Conservation (phyloP, 2,329 filamentous ascomycete genomes). For the Akanthomyces dipterigenus region DNA sequence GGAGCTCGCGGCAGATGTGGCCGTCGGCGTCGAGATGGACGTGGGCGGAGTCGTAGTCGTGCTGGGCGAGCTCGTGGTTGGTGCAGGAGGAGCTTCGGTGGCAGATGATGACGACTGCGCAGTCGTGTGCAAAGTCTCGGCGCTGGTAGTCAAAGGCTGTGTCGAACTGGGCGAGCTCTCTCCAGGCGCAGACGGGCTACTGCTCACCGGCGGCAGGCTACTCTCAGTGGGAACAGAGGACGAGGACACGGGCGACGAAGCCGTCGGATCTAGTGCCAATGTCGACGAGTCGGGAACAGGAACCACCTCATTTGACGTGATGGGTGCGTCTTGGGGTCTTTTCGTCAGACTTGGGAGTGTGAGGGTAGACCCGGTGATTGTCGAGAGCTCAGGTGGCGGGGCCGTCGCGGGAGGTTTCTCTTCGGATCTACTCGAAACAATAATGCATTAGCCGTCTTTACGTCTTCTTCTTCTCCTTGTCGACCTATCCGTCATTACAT, state of each 20-base stretch:
- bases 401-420: conserved; percentile 13
- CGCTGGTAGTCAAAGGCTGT: neutral
- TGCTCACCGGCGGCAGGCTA: no score
- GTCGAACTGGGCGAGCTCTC: neutral
- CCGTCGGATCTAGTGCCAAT: neutral
- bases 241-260: neutral
- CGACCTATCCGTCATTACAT: neutral
- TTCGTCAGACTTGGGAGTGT: neutral
- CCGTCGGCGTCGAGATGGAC: neutral
- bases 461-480: no score
- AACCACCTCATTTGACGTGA: neutral
- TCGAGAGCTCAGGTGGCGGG: conserved; percentile 14
- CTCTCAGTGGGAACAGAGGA: no score
- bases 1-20: neutral
- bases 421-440: conserved; percentile 13
- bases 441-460: neutral
- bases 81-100: neutral
- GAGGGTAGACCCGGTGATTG: neutral
- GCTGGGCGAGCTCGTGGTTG: neutral
- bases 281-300: neutral
- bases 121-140: neutral
- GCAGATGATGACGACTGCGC: neutral
- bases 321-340: neutral
- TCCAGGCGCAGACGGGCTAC: neutral
- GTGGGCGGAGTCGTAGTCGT: neutral